Base-by-base conservation (phyloP, 192 early-diverging fungal species). In the Linnemannia schmuckeri region DNA sequence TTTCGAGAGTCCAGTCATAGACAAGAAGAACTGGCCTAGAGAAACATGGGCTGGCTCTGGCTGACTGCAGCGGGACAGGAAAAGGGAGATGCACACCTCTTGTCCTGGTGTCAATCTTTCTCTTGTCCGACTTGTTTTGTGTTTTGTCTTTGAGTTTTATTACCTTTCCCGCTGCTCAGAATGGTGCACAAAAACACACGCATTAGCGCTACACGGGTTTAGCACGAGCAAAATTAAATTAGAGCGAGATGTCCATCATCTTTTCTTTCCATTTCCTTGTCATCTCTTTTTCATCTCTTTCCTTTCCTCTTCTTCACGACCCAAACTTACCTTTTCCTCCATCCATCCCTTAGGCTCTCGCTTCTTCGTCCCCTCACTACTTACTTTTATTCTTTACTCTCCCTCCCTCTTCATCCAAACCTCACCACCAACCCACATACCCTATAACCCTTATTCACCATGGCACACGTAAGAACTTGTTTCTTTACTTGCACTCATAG, bases 401-500 rank as follows among this genome's bases (percentile, higher is more conserved):
- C 41, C 37, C 41, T 80, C 72, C 35, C 52, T 68, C 33, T 74
- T 57, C 77, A 78, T 52, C 33, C 12, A 38, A 6, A 54, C 6
- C 49, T n/a, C 37, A 22, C 7, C 70, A 7, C 57, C 66, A 52
- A 46, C 44, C 42, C 63, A 70, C 57, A 63, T 66, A 54, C 46
- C 46, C 74, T 61, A 74, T 35, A 41, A 72, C 35, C 40, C 69
- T 41, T 49, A 79, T 44, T 46, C 47, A 79, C 74, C 35, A 84
- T 84, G 82, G 72, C 82, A 70, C 82, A 84, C 68, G 82, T 84
- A 84, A 83, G 80, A 49, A 74, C 49, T 22, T n/a, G 8, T 41
- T 61, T 38, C 20, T 38, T 2, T 12, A 18, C 33, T 57, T 52
- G 57, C 4, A n/a, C 61, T 4, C 61, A 33, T 35, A 66, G 15